Conservation (phyloP, 352 stramenopile species). For the Globisporangium paddicum region DNA sequence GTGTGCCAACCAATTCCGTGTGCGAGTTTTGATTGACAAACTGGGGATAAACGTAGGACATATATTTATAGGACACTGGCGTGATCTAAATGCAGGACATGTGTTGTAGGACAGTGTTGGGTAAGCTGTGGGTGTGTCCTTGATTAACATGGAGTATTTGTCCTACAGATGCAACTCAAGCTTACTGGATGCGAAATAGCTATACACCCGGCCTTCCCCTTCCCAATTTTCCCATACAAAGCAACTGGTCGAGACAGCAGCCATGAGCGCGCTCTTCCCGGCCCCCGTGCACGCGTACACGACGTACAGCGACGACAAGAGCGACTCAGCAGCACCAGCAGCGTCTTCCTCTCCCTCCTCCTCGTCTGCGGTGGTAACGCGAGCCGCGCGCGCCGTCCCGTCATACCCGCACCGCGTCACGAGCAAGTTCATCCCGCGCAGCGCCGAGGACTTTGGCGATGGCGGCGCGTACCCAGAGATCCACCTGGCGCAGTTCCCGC, state of each 20-base stretch:
- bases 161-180: too few relatives aligned
- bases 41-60: too few relatives aligned
- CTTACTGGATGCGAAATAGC: too few relatives aligned
- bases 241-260: background rate
- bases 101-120: too few relatives aligned
- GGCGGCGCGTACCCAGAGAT: constrained; percentile 98
- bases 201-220: too few relatives aligned
- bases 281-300: constrained; percentile 68
- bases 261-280: constrained; percentile 73
- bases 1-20: background rate
- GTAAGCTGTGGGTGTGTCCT: too few relatives aligned
- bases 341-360: constrained; percentile 4
- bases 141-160: too few relatives aligned
- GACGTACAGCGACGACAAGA: constrained; percentile 48
- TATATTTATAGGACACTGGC: too few relatives aligned
- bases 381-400: constrained; percentile 21
- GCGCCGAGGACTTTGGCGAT: constrained; percentile 93
- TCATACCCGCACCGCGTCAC: constrained; percentile 52
- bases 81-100: too few relatives aligned
- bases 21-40: too few relatives aligned
- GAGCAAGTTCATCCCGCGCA: constrained; percentile 61
- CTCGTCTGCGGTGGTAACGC: background rate
- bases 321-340: background rate
- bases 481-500: constrained; percentile 96
- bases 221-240: background rate